A percentile compares a stretch with the other conserved stretches of the same genome.
Conservation (phyloP, 257 asterid species). For the Verbena officinalis region DNA sequence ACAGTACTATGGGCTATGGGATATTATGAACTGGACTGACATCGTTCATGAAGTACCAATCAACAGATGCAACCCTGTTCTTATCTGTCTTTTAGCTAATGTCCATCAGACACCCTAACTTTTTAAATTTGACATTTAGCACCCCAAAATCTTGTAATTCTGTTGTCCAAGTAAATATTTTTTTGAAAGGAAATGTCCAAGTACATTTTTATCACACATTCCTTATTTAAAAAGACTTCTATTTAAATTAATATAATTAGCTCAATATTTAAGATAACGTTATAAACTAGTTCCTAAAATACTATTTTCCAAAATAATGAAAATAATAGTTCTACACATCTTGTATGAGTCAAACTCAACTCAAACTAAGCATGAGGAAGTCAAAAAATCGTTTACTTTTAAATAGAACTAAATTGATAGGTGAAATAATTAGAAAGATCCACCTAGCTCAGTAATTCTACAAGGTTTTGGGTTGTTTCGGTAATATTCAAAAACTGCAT, state of each 20-base stretch:
- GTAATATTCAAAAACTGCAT: no score
- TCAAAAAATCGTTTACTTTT: no score
- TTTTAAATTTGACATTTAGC: not conserved
- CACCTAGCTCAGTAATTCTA: not conserved
- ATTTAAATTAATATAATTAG: no score
- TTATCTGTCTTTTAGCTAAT: constrained; percentile 5
- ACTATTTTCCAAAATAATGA: no score
- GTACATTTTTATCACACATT: not conserved
- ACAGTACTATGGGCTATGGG: not conserved
- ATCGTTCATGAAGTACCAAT: not conserved
- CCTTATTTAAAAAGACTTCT: not conserved
- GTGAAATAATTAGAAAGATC: not conserved
- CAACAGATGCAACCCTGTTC: constrained; percentile 11
- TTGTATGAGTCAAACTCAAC: no score
- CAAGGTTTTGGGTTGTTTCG: not conserved
- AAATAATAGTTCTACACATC: no score
- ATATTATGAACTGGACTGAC: not conserved
- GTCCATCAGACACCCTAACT: not conserved
- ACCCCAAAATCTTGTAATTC: not conserved
- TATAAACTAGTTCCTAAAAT: no score
- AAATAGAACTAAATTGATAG: not conserved
- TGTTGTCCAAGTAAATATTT: not conserved
- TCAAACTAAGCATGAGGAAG: no score
- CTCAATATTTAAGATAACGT: no score
- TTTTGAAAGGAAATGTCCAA: not conserved